These are phyloP conservation scores for Eutypa lata DNA, from an alignment of 2,329 filamentous ascomycete species.

Conservation along the genomic window DNA sequence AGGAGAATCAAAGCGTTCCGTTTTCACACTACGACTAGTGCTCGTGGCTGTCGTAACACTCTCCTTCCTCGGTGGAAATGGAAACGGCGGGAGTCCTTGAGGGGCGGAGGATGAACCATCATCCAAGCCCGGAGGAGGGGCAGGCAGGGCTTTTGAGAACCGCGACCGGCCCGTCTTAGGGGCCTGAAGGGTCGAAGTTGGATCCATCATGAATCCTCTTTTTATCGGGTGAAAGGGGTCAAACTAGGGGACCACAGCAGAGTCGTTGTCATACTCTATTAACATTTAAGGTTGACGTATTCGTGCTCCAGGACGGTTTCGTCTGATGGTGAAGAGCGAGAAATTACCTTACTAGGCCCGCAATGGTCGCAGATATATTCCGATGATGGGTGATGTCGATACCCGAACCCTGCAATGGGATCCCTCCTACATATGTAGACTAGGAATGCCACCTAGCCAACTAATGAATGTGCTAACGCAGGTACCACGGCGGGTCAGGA, in stretches of 20 bases:
- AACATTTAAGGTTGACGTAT: slow-evolving; percentile 9
- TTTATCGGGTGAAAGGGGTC: slow-evolving; percentile 15
- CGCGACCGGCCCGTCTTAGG: slow-evolving; percentile 46
- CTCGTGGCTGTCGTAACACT: slow-evolving; percentile 17
- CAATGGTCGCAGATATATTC: slow-evolving; percentile 22
- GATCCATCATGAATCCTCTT: slow-evolving; percentile 15
- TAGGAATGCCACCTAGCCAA: neutral
- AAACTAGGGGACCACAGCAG: slow-evolving; percentile 12
- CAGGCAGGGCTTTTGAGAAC: slow-evolving; percentile 57
- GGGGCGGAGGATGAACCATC: slow-evolving; percentile 13
- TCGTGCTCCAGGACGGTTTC: slow-evolving; percentile 16
- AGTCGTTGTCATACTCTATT: slow-evolving; percentile 18
- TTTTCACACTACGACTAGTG: slow-evolving; percentile 18
- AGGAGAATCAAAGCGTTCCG: slow-evolving; percentile 26
- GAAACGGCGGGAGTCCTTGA: slow-evolving; percentile 20
- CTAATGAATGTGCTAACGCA: neutral
- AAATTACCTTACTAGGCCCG: slow-evolving; percentile 11
- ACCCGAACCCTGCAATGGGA: neutral
- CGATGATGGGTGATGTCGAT: neutral
- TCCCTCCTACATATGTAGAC: slow-evolving; percentile 5
- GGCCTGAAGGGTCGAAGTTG: slow-evolving; percentile 24
- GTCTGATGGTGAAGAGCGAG: slow-evolving; percentile 18
- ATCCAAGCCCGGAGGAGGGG: slow-evolving; percentile 38
- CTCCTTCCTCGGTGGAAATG: slow-evolving; percentile 26
- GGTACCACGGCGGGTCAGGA: neutral